Conservation (phyloP, 768 basidiomycete species). For the Mycena albidolilacea region DNA sequence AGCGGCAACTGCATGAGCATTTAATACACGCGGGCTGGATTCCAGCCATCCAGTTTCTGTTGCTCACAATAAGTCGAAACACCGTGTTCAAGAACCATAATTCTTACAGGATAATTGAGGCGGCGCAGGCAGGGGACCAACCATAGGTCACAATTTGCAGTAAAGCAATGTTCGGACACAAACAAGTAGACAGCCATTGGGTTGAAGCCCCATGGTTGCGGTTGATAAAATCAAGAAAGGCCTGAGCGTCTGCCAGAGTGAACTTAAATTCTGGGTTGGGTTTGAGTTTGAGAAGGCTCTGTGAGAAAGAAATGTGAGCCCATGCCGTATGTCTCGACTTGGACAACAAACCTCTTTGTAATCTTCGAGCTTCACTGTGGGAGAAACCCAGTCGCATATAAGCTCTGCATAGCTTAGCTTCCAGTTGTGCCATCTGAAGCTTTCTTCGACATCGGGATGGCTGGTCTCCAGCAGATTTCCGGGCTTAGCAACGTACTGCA, state of each 20-base stretch:
- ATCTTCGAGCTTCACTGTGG: no score
- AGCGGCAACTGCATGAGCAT: no score
- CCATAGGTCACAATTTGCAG: constrained; percentile 4
- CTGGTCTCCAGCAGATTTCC: no score
- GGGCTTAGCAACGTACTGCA: background rate
- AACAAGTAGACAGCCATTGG: constrained; percentile 12
- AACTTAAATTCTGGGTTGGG: background rate
- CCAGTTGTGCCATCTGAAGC: background rate
- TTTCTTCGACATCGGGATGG: no score
- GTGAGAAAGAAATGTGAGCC: no score
- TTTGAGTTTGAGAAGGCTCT: no score
- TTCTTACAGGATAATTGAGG: background rate
- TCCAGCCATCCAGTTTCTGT: background rate
- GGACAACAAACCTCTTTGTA: no score
- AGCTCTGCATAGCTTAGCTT: background rate
- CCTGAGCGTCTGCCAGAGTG: background rate
- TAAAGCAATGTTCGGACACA: background rate
- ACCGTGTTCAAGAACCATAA: background rate
- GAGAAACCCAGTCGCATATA: no score
- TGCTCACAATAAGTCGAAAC: background rate
- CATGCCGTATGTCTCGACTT: no score
- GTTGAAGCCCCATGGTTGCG: background rate
- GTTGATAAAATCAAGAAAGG: background rate
- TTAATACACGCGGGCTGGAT: background rate
- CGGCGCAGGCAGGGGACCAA: background rate